These are phyloP conservation scores for Hymenoscyphus scutula DNA, from an alignment of 2,329 filamentous ascomycete species.

Conservation along the genomic window DNA sequence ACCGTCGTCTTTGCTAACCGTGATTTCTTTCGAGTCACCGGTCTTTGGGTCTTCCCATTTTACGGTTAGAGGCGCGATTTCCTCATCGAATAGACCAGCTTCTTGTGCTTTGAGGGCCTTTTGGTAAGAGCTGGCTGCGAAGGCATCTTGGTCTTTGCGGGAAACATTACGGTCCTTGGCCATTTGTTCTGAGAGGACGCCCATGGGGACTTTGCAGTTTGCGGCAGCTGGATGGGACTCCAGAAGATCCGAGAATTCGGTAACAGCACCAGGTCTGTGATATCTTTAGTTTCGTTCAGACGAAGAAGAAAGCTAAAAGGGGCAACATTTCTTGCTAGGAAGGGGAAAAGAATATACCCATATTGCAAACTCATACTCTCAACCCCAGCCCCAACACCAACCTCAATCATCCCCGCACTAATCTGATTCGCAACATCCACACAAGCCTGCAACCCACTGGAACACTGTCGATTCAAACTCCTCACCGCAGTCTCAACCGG, in stretches of 20 bases:
- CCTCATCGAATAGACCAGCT: conserved; percentile 85
- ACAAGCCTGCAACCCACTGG: conserved; percentile 85
- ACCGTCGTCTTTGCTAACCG: conserved; percentile 83
- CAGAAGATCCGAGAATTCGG: conserved; percentile 88
- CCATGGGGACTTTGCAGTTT: conserved; percentile 99
- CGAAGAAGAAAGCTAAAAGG: neutral
- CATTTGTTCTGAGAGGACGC: conserved; percentile 90
- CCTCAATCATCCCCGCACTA: conserved; percentile 85
- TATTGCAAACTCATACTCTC: conserved; percentile 96
- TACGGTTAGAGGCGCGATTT: conserved; percentile 84
- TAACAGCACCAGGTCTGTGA: conserved; percentile 72
- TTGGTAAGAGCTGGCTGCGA: conserved; percentile 88
- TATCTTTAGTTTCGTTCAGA: conserved; percentile 9
- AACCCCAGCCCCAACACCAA: conserved; percentile 90
- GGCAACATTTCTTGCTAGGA: too few species aligned
- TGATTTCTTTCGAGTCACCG: conserved; percentile 78
- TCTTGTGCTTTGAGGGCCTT: conserved; percentile 86
- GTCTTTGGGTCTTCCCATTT: conserved; percentile 90
- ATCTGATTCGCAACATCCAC: conserved; percentile 95
- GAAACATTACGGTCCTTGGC: conserved; percentile 76
- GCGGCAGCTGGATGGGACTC: conserved; percentile 77
- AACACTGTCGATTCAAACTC: conserved; percentile 91
- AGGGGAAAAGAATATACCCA: conserved; percentile 54
- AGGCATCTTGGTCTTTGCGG: conserved; percentile 79
- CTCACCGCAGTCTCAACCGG: conserved; percentile 81